These are phyloP conservation scores for Coleophoma crateriformis DNA, from an alignment of 2,329 filamentous ascomycete genomes.

Conservation along the genomic window DNA sequence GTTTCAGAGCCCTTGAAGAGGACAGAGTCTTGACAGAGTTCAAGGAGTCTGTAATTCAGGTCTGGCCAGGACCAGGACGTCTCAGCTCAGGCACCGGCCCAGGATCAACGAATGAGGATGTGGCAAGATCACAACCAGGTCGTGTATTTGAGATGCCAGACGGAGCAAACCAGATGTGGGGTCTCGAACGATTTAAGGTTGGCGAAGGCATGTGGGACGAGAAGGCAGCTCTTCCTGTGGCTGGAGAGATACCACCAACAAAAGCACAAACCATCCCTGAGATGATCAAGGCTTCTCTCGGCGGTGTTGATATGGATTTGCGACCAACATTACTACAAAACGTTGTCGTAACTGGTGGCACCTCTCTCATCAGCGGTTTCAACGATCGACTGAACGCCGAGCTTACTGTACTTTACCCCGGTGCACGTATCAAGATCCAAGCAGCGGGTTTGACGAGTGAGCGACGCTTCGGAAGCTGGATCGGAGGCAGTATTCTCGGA, in stretches of 20 bases:
- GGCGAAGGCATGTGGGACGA: slow-evolving; percentile 91
- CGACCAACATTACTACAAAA: slow-evolving; percentile 79
- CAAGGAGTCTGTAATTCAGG: slow-evolving; percentile 95
- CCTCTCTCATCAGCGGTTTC: slow-evolving; percentile 83
- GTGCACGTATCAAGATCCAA: slow-evolving; percentile 80
- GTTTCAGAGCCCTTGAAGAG: slow-evolving; percentile 80
- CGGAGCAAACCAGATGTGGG: slow-evolving; percentile 93
- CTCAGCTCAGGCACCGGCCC: slow-evolving; percentile 43
- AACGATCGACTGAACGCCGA: slow-evolving; percentile 86
- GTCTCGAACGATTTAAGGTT: slow-evolving; percentile 77
- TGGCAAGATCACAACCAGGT: slow-evolving; percentile 65
- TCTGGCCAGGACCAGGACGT: slow-evolving; percentile 77
- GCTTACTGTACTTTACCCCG: slow-evolving; percentile 74
- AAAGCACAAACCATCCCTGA: slow-evolving; percentile 78
- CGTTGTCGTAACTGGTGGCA: slow-evolving; percentile 87
- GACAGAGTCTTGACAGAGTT: slow-evolving; percentile 92
- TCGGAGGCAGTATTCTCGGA: slow-evolving; percentile 91
- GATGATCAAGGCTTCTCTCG: slow-evolving; percentile 72
- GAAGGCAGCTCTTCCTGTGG: slow-evolving; percentile 57
- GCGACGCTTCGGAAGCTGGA: slow-evolving; percentile 89
- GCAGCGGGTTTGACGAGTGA: slow-evolving; percentile 83
- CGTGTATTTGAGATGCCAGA: slow-evolving; percentile 96
- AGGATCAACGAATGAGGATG: slow-evolving; percentile 66
- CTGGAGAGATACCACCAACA: slow-evolving; percentile 41
- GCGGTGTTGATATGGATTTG: slow-evolving; percentile 82